A percentile compares a stretch with the other conserved stretches of the same genome.
These are phyloP conservation scores for Yamadazyma paraphyllophila DNA, from an alignment of 805 yeast species.

Conservation along the genomic window DNA sequence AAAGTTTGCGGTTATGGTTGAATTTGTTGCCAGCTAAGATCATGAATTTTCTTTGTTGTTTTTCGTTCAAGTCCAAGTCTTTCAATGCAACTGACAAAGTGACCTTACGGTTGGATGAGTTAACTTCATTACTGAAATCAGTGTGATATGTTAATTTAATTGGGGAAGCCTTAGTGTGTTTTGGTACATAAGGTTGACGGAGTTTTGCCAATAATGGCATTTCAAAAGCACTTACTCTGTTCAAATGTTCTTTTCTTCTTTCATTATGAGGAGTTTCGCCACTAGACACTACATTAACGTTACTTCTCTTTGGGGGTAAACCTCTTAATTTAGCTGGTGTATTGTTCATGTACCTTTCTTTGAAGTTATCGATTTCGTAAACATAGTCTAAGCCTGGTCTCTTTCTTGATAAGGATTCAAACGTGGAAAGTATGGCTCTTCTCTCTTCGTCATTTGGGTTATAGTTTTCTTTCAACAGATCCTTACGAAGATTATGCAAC, in stretches of 20 bases:
- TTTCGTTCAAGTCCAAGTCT: slow-evolving; percentile 51
- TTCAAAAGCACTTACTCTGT: slow-evolving; percentile 87
- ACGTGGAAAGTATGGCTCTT: slow-evolving; percentile 41
- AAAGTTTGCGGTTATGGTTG: slow-evolving; percentile 54
- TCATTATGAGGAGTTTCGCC: slow-evolving; percentile 46
- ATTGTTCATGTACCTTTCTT: slow-evolving; percentile 41
- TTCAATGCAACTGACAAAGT: slow-evolving; percentile 51
- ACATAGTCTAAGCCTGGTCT: slow-evolving; percentile 39
- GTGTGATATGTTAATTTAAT: slow-evolving; percentile 64
- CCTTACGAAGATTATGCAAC: slow-evolving; percentile 58
- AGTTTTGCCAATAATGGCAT: slow-evolving; percentile 79
- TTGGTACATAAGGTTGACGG: slow-evolving; percentile 64
- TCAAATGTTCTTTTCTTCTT: slow-evolving; percentile 72
- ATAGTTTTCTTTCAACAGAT: slow-evolving; percentile 40
- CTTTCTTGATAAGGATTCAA: slow-evolving; percentile 27
- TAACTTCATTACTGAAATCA: slow-evolving; percentile 73
- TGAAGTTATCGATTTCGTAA: slow-evolving; percentile 42
- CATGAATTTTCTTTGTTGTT: slow-evolving; percentile 69
- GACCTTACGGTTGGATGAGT: slow-evolving; percentile 65
- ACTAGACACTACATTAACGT: slow-evolving; percentile 31
- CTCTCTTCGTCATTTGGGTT: slow-evolving; percentile 63
- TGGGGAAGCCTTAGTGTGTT: slow-evolving; percentile 44
- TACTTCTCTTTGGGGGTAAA: slow-evolving; percentile 37
- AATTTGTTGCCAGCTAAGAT: slow-evolving; percentile 78
- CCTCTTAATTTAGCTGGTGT: slow-evolving; percentile 36